phyloP scores from a whole-genome alignment of 352 stramenopile genomes.

The Pythium rhizo-oryzae region DNA sequence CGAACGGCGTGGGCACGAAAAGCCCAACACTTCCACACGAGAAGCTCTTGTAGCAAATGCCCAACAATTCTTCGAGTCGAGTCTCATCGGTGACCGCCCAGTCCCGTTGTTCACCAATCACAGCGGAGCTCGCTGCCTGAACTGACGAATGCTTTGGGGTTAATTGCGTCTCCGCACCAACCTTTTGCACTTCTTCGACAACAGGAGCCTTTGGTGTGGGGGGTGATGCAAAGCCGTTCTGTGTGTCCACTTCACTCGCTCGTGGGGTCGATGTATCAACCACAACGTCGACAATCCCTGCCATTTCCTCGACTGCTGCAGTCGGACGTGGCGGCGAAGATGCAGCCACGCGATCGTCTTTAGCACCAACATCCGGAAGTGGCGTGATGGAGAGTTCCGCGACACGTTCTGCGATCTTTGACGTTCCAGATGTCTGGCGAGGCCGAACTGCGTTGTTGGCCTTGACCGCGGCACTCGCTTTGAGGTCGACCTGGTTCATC shows the following conservation, averaged over 20 bases:
- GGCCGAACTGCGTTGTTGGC: conserved; percentile 9
- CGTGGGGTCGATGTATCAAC: conserved; percentile 35
- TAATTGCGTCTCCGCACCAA: not conserved
- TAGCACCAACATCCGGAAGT: conserved; percentile 9
- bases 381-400: conserved; percentile 25
- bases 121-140: not conserved
- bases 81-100: conserved; percentile 65
- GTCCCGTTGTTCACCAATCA: conserved; percentile 40
- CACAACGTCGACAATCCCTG: conserved; percentile 30
- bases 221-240: conserved; percentile 19
- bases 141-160: conserved; percentile 2
- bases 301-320: conserved; percentile 2
- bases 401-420: conserved; percentile 16
- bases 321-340: conserved; percentile 10
- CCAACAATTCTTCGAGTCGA: conserved; percentile 67
- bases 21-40: conserved; percentile 66
- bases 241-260: not conserved
- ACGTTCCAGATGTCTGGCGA: conserved; percentile 7
- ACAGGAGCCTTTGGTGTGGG: not conserved
- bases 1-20: conserved; percentile 80
- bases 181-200: not conserved
- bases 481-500: conserved; percentile 43
- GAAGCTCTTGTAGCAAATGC: conserved; percentile 87
- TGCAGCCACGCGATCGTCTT: conserved; percentile 28
- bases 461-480: conserved; percentile 17